Conservation (phyloP, 2,329 filamentous ascomycete species). For the Cadophora sp. region DNA sequence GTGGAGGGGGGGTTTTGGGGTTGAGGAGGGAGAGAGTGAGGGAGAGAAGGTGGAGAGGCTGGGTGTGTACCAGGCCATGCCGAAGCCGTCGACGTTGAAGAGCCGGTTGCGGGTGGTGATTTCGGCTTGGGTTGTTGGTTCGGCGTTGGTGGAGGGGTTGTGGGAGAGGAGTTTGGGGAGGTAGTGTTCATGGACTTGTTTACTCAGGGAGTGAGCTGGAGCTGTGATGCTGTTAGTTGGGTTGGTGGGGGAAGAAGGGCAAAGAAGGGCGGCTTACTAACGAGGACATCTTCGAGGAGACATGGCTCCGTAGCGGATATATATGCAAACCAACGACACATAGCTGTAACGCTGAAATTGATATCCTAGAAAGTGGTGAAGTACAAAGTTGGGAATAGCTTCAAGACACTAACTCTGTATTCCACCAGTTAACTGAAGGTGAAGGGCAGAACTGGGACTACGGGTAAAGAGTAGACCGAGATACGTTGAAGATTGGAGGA, state of each 20-base stretch:
- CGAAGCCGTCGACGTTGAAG: slow-evolving; percentile 61
- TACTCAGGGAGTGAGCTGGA: slow-evolving; percentile 51
- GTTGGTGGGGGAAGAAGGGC: slow-evolving; percentile 32
- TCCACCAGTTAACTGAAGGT: too few relatives aligned
- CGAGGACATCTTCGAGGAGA: slow-evolving; percentile 60
- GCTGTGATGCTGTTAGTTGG: slow-evolving; percentile 23
- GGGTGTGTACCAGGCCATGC: slow-evolving; percentile 61
- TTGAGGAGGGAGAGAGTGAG: slow-evolving; percentile 33
- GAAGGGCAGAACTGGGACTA: too few relatives aligned
- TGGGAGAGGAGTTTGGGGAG: slow-evolving; percentile 57
- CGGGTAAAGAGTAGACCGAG: too few relatives aligned
- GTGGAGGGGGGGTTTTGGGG: slow-evolving; percentile 46
- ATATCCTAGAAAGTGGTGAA: too few relatives aligned
- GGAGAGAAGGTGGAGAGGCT: slow-evolving; percentile 46
- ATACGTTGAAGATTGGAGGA: too few relatives aligned
- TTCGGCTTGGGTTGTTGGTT: slow-evolving; percentile 51
- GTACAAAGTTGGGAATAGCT: too few relatives aligned
- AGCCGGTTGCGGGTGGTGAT: slow-evolving; percentile 57
- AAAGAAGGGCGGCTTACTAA: slow-evolving; percentile 46
- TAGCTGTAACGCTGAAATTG: slow-evolving; percentile 31
- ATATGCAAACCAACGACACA: slow-evolving; percentile 63
- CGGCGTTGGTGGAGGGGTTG: slow-evolving; percentile 46
- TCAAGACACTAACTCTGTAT: too few relatives aligned
- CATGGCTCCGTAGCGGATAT: slow-evolving; percentile 59
- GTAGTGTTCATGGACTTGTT: slow-evolving; percentile 59